Base-by-base conservation (phyloP, 1,284 basidiomycete genomes). In the Rhizopogon hawkerae region DNA sequence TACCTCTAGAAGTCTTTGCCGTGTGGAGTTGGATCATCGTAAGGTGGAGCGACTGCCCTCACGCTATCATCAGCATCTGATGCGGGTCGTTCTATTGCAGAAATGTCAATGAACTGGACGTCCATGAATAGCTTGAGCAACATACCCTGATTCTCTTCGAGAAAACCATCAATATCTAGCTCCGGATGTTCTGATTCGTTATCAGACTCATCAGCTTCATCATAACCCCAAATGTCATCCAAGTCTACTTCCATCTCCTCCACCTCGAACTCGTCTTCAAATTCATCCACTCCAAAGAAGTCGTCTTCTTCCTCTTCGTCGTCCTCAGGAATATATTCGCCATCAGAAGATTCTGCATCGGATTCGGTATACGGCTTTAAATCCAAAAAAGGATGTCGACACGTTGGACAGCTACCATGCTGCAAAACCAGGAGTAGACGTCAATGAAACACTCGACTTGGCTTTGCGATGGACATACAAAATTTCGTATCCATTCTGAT, bases 331-430 rank as follows among this genome's bases (percentile, higher is more conserved):
- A 83, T 61, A 57, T 83, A 85, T 62, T 84, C 81, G 3, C 74
- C 79, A 57, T 83, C 81, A 1, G 78, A 79, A 2, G 78, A 81
- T 56, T 83, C 83, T 56, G 77, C 72, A 54, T 82, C 80, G 10
- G 74, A 75, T 26, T 80, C 78, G 0, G 72, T 68, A 5, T 66
- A 62, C 0, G 75, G 74, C 13, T 60, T 64, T 47, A 84, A 71
- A 48, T 78, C 71, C 24, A 81, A 66, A 63, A 85, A 85, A 6
- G 67, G 61, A 51, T 77, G 67, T 35, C 83, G 69, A 60, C 83
- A 86, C 6, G 80, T 75, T 9, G 83, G 83, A 54, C 83, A 86
- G 54, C 70, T 84, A n/a, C 83, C 82, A 57, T 84, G 81, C 81
- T 83, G 54, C 3, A 58, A 36, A 31, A 16, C 5, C 18, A 44